Evolutionary conservation across 257 asterid genomes (phyloP).

Genomic region (Prunella vulgaris): DNA sequence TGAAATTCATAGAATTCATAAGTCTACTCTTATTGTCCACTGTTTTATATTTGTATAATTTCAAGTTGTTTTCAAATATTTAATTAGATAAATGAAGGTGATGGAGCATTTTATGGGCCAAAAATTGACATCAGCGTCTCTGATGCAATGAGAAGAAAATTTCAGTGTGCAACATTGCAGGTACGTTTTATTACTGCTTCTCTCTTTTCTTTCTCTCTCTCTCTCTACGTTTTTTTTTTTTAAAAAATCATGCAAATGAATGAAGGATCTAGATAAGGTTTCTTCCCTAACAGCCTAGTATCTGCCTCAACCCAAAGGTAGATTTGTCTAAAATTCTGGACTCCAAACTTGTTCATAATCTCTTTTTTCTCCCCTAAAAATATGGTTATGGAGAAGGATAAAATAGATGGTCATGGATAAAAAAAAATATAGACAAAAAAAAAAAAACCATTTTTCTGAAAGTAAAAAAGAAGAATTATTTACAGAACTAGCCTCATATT

Average conservation of each 20-base stretch:
- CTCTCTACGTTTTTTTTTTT: constrained; percentile 7
- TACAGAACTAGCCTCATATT: not conserved
- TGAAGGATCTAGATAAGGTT: not conserved
- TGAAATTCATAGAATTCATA: not conserved
- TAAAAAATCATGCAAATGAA: not conserved
- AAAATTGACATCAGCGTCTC: constrained; percentile 87
- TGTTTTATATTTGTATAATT: constrained; percentile 15
- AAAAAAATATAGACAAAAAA: not conserved
- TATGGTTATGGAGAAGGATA: not conserved
- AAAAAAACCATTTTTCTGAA: not conserved
- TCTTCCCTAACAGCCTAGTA: not conserved
- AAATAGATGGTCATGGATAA: not conserved
- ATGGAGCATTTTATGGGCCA: constrained; percentile 98
- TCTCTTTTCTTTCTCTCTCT: too few species aligned
- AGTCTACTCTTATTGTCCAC: not conserved
- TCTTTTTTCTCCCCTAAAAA: not conserved
- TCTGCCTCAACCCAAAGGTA: not conserved
- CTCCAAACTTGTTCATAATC: not conserved
- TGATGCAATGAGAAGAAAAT: constrained; percentile 95
- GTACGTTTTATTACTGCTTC: constrained; percentile 31
- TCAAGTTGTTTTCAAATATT: constrained; percentile 10
- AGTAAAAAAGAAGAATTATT: not conserved
- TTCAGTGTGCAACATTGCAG: constrained; percentile 98
- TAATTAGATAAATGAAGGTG: constrained; percentile 81
- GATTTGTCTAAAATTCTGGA: not conserved